Base-by-base conservation (phyloP, 257 asterid genomes). In the Jacaranda mimosifolia region DNA sequence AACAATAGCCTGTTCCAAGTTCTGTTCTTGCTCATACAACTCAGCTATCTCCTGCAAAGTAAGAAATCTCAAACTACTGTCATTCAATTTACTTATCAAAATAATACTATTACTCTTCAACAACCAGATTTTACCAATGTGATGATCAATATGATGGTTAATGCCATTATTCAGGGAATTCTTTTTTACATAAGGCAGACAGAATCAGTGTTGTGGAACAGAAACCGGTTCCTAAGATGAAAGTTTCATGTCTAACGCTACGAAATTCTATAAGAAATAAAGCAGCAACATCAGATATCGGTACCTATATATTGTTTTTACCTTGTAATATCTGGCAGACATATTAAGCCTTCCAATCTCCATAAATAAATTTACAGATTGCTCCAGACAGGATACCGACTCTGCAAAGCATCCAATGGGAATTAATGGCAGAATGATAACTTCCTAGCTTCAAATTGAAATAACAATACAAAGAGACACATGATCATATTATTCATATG, bases 281-380 rank as follows among this genome's bases (percentile, higher is more conserved):
- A 74, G 75, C 60, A 48, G 71, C 62, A 64, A 38, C 56, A 69
- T 40, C 18, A n/a, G 9, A 73, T 70, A 70, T 63, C n/a, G 11
- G 42, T 15, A 72, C 73, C n/a, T 9, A 64, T 63, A n/a, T 57
- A 55, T 38, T 12, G 40, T 66, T 63, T 67, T 19, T 86, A 94
- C 98, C 98, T 94, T 91, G 90, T 87, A 92, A 83, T 91, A 91
- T 87, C 94, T 94, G 67, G 97, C 98, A 51, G 96, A 84, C 98
- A 94, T 88, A 74, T 79, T 86, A 66, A 92, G 91, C 87, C 96
- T 83, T 59, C 98, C 98, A 73, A 88, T 92, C 18, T 92, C 98
- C 90, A 92, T 75, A 86, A 92, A 94, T 71, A 89, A 6, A 83
- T 91, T 86, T 62, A 92, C 91, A 42, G 98, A 77, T 83, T 86